Evolutionary conservation across 768 basidiomycete species (phyloP), one percentile per base, ranked within the genome.

Genomic region (Trametes gibbosa): DNA sequence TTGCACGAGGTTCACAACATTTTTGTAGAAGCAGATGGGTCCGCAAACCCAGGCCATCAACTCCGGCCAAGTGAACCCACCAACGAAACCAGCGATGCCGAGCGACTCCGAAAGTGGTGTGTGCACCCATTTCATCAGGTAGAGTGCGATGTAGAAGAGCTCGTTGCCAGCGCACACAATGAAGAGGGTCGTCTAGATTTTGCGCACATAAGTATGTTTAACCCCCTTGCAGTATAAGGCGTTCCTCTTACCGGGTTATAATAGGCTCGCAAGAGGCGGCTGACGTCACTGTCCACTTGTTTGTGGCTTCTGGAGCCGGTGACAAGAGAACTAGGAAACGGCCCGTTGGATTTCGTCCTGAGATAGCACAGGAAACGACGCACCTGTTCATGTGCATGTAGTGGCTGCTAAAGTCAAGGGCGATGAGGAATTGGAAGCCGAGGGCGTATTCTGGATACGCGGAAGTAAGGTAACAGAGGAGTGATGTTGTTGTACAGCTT

Each of bases 311-410:
- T 80, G 7, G 94, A 91, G 24, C 97, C 97, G 21, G 95, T 97
- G 19, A 90, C 83, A n/a, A 99, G 83, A 32, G 96, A 96, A 68
- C 96, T 99, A 58, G 24, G 54, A 39, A 21, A 17, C 45, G n/a
- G 27, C 48, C 49, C 67, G 58, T 46, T 56, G 58, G 63, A 40
- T 5, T 6, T 8, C 13, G 6, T 21, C 21, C 6, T 8, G 43
- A 21, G 21, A 14, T 4, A 21, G 43, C 43, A 23, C 49, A 54
- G 14, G 21, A 12, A 12, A 25, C 2, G 5, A 37, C 81, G 52
- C 67, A 95, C 96, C 96, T 97, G 74, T 98, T 97, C 97, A 98
- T 99, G 73, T 98, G 97, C 85, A 98, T 98, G 75, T 98, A 98
- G 74, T 98, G 97, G 65, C 93, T 96, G 66, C 90, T 89, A 72